These are phyloP conservation scores for Fusarium chaquense DNA, from an alignment of 2,329 filamentous ascomycete species.

Conservation along the genomic window DNA sequence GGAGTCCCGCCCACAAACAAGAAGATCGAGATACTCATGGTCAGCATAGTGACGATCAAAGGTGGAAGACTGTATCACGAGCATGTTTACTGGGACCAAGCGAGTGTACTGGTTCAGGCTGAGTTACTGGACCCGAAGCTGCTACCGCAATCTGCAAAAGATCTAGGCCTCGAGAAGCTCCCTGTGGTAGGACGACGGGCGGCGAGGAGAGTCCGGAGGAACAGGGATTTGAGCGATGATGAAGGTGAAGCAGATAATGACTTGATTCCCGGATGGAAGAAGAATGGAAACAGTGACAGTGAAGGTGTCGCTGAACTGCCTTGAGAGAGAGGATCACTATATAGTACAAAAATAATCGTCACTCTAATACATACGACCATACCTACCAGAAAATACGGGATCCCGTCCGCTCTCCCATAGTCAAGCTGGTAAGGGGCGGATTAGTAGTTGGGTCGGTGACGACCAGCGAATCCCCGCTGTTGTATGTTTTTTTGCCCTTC, in stretches of 20 bases:
- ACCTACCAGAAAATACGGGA: neutral
- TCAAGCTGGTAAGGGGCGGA: neutral
- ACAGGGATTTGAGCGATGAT: conserved; percentile 43
- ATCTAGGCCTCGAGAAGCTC: conserved; percentile 52
- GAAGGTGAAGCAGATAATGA: conserved; percentile 60
- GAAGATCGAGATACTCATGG: conserved; percentile 67
- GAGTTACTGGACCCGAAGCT: conserved; percentile 64
- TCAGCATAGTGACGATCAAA: conserved; percentile 68
- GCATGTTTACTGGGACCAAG: conserved; percentile 75
- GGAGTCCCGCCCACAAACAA: conserved; percentile 67
- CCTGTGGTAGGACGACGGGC: conserved; percentile 57
- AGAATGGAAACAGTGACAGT: conserved; percentile 8
- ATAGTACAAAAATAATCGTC: neutral
- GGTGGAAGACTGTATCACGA: conserved; percentile 72
- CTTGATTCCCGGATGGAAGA: conserved; percentile 54
- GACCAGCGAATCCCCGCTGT: neutral
- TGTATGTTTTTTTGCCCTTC: neutral
- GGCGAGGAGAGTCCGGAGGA: conserved; percentile 53
- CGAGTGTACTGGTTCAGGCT: conserved; percentile 68
- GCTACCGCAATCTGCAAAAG: conserved; percentile 52
- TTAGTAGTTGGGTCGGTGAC: conserved; percentile 1
- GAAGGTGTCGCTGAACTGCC: neutral
- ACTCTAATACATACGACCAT: neutral
- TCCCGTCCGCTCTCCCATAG: conserved; percentile 1
- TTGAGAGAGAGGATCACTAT: rapidly evolving